These are phyloP conservation scores for Didymosphaeria variabile DNA, from an alignment of 2,329 filamentous ascomycete genomes.

Conservation along the genomic window DNA sequence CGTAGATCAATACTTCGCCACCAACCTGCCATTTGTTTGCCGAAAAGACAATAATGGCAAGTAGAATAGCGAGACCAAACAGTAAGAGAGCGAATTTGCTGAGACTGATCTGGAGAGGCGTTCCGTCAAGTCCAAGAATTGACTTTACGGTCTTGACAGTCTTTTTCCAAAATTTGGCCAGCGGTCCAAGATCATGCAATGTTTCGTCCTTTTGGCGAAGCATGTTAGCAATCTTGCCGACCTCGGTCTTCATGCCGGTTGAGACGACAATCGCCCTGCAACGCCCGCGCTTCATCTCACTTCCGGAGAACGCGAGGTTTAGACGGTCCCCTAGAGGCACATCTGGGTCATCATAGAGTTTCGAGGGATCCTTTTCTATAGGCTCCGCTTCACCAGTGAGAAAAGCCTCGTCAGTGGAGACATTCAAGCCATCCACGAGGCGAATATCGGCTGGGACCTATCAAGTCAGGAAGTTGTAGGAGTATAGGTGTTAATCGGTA, in stretches of 20 bases:
- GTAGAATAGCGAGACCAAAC: constrained; percentile 76
- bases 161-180: constrained; percentile 34
- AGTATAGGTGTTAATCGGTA: too few relatives aligned
- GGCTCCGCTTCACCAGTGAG: constrained; percentile 78
- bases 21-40: constrained; percentile 62
- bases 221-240: constrained; percentile 76
- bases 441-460: constrained; percentile 70
- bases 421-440: constrained; percentile 71
- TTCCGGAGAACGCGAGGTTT: constrained; percentile 76
- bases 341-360: constrained; percentile 61
- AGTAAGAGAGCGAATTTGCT: constrained; percentile 85
- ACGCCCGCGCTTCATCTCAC: constrained; percentile 75
- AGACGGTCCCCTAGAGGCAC: constrained; percentile 70
- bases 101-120: constrained; percentile 83
- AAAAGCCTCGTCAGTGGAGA: constrained; percentile 78
- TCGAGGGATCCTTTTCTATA: constrained; percentile 69
- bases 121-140: constrained; percentile 76
- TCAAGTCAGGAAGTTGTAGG: neutral
- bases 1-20: constrained; percentile 58
- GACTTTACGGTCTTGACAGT: constrained; percentile 53
- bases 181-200: constrained; percentile 58
- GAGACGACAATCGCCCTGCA: constrained; percentile 73
- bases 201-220: constrained; percentile 68
- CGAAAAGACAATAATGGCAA: constrained; percentile 73
- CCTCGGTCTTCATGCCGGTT: constrained; percentile 78